Evolutionary conservation across 371 early-diverging fungal genomes (phyloP).

Genomic region (Syncephalastrum sp.): DNA sequence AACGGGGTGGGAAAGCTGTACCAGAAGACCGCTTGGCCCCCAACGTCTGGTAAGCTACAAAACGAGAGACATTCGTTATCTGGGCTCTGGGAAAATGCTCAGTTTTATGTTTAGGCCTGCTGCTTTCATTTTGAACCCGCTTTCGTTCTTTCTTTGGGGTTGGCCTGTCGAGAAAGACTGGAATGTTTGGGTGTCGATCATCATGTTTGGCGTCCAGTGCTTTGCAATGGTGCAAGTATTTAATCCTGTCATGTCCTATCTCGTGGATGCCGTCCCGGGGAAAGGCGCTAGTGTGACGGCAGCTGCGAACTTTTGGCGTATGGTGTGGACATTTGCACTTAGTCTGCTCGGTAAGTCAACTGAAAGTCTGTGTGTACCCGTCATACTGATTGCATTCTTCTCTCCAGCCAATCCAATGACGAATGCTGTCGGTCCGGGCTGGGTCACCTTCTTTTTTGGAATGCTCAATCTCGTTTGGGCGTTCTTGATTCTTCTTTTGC

Average conservation of each 20-base stretch:
- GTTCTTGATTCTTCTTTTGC: conserved; percentile 36
- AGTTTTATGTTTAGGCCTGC: conserved; percentile 27
- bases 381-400: neutral
- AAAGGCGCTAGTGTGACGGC: conserved; percentile 62
- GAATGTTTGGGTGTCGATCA: conserved; percentile 53
- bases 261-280: conserved; percentile 58
- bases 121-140: conserved; percentile 52
- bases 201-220: conserved; percentile 56
- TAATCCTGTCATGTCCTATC: conserved; percentile 49
- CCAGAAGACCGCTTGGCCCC: conserved; percentile 58
- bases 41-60: conserved; percentile 41
- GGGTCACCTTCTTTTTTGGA: conserved; percentile 38
- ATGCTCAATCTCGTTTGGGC: conserved; percentile 48
- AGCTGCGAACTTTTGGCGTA: conserved; percentile 56
- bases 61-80: too few relatives aligned
- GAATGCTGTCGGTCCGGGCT: conserved; percentile 36
- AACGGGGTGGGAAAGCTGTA: conserved; percentile 46
- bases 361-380: neutral
- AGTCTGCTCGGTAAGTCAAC: conserved; percentile 44
- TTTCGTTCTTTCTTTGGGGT: conserved; percentile 57
- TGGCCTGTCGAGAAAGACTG: conserved; percentile 54
- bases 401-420: conserved; percentile 47
- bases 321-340: conserved; percentile 55
- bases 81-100: neutral
- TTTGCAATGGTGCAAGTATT: conserved; percentile 62